These are phyloP conservation scores for Coniochaeta sp. DNA, from an alignment of 2,329 filamentous ascomycete species.

Conservation along the genomic window DNA sequence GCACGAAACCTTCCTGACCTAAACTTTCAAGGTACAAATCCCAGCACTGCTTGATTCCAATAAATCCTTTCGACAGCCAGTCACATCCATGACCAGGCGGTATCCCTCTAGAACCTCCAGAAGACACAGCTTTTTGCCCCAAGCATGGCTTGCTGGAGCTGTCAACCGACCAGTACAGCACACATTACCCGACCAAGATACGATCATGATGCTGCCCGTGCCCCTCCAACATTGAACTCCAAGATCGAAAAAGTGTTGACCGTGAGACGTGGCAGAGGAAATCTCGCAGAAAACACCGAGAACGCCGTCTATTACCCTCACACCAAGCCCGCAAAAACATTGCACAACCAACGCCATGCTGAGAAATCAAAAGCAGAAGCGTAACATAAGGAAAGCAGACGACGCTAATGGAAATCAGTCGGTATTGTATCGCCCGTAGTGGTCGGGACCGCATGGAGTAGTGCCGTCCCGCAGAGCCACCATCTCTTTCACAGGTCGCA, in stretches of 20 bases:
- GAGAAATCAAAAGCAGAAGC: background rate
- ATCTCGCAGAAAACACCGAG: background rate
- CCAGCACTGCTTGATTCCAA: background rate
- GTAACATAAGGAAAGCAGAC: background rate
- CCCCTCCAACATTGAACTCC: background rate
- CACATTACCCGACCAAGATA: background rate
- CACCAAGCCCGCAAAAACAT: background rate
- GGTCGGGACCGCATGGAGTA: background rate
- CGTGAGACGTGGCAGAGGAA: background rate
- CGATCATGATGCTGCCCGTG: background rate
- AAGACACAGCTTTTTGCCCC: background rate
- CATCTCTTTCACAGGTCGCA: background rate
- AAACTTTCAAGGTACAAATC: background rate
- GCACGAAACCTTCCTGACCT: background rate
- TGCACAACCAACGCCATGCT: slow-evolving; percentile 1
- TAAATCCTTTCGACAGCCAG: background rate
- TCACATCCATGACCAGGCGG: background rate
- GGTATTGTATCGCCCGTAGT: background rate
- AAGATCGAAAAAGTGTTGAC: slow-evolving; percentile 4
- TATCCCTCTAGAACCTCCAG: background rate
- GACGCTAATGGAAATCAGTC: background rate
- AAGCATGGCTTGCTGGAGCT: background rate
- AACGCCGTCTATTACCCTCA: slow-evolving; percentile 8
- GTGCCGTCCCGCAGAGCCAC: background rate
- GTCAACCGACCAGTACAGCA: background rate